These are phyloP conservation scores for Xylaria castorea DNA, from an alignment of 495 filamentous ascomycete genomes.

Conservation along the genomic window DNA sequence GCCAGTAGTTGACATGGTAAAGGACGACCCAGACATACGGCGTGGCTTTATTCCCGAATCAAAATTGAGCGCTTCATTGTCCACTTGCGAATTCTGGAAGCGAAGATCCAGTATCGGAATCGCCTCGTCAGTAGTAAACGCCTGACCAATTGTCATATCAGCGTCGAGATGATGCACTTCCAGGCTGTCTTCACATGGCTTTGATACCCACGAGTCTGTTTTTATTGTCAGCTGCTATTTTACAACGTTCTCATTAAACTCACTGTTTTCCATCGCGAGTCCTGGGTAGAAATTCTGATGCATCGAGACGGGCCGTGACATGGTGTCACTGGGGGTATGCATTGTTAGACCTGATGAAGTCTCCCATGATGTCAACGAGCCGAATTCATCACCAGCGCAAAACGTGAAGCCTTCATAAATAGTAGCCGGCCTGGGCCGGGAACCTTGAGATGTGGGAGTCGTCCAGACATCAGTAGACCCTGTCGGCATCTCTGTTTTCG, in stretches of 20 bases:
- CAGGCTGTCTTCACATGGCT: conserved; percentile 57
- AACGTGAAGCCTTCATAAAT: conserved; percentile 67
- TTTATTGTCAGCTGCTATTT: conserved; percentile 35
- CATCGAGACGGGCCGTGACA: conserved; percentile 57
- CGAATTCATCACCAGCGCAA: conserved; percentile 59
- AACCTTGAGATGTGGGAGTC: conserved; percentile 50
- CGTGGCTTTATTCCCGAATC: conserved; percentile 52
- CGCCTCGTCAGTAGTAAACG: conserved; percentile 62
- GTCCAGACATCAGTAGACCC: conserved; percentile 52
- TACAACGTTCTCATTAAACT: conserved; percentile 42
- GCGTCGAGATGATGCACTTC: conserved; percentile 54
- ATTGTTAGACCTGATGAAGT: conserved; percentile 58
- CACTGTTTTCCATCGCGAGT: conserved; percentile 56
- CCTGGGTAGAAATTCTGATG: conserved; percentile 61
- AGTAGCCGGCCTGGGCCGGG: conserved; percentile 59
- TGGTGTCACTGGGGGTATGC: conserved; percentile 53
- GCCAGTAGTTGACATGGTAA: conserved; percentile 64
- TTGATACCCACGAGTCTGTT: conserved; percentile 57
- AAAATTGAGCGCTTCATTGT: conserved; percentile 49
- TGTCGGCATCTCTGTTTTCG: conserved; percentile 46
- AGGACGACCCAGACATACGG: conserved; percentile 65
- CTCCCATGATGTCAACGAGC: conserved; percentile 60
- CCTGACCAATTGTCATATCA: conserved; percentile 62
- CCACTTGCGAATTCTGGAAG: conserved; percentile 48
- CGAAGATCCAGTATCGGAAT: conserved; percentile 62